Base-by-base conservation (phyloP, 2,329 filamentous ascomycete species). In the Aspergillus hortae region DNA sequence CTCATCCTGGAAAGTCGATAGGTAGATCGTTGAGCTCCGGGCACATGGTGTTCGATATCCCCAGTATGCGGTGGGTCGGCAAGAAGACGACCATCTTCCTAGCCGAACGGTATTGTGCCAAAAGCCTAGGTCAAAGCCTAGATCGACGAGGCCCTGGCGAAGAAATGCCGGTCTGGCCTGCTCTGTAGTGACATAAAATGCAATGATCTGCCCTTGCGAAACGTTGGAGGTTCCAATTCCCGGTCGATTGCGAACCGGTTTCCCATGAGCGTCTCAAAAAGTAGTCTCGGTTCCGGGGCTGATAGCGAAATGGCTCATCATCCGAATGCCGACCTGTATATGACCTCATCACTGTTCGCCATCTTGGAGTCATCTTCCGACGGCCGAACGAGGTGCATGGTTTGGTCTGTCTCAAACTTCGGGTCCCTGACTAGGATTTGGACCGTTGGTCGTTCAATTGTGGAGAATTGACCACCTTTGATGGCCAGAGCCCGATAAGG, bases 241-340 rank as follows among this genome's bases (percentile, higher is more conserved):
- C 19, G 30, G 47, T 21, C 27, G 25, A 42, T 7, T 6, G 14
- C 21, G 40, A 38, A 27, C 21, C 21, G 15, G 17, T 12, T 32
- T n/a, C 17, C 27, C 6, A 30, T 30, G 27, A 11, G 6, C 27
- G 27, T 17, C 35, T 38, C 35, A 17, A 38, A 38, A 38, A 15
- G 1, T 4, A 38, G 35, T 7, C 33, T n/a, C 33, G 33, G 33
- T 35, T 5, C 11, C 3, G 12, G 19, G 11, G 47, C n/a, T 14
- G n/a, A 44, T 44, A 40, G 44, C 36, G 41, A 38, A 44, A 44
- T 49, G 30, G 47, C 47, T 44, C 47, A 44, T 42, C 47, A 49
- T 38, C 14, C 40, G 17, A 42, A n/a, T 42, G 40, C 17, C 40
- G 40, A 12, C 11, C 4, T 42, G 7, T n/a, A 23, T 2, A 23